Evolutionary conservation across 768 basidiomycete species (phyloP).

Genomic region (Boletus subparvulus): DNA sequence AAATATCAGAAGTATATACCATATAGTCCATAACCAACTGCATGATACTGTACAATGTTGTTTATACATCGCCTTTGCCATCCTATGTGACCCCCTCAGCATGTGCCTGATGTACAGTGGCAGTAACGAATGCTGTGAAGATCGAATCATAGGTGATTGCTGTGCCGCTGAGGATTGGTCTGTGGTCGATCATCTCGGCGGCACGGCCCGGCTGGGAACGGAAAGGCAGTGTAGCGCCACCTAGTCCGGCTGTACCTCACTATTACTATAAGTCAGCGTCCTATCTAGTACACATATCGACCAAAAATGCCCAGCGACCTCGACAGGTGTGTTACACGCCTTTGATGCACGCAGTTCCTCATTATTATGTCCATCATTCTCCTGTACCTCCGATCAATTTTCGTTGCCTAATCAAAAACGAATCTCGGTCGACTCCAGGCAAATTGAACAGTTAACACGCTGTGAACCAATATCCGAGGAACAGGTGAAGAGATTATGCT

Average conservation of each 20-base stretch:
- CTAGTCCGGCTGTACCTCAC: slow-evolving; percentile 18
- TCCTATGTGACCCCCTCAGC: slow-evolving; percentile 9
- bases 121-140: slow-evolving; percentile 10
- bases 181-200: slow-evolving; percentile 15
- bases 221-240: slow-evolving; percentile 29
- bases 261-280: slow-evolving; percentile 32
- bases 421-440: slow-evolving; percentile 48
- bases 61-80: slow-evolving; percentile 23
- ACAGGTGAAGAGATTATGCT: slow-evolving; percentile 91
- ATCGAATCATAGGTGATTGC: slow-evolving; percentile 6
- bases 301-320: slow-evolving; percentile 52
- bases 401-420: slow-evolving; percentile 11
- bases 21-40: slow-evolving; percentile 30
- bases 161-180: slow-evolving; percentile 6
- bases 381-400: slow-evolving; percentile 27
- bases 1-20: slow-evolving; percentile 33
- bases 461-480: slow-evolving; percentile 96
- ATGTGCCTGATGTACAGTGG: slow-evolving; percentile 29
- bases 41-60: slow-evolving; percentile 35
- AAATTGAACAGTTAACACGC: slow-evolving; percentile 90
- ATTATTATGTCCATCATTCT: slow-evolving; percentile 23
- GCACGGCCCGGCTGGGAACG: slow-evolving; percentile 11
- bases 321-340: slow-evolving; percentile 48
- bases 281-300: slow-evolving; percentile 23
- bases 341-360: slow-evolving; percentile 28